Base-by-base conservation (phyloP, 2,329 filamentous ascomycete species). In the Exophiala sideris region DNA sequence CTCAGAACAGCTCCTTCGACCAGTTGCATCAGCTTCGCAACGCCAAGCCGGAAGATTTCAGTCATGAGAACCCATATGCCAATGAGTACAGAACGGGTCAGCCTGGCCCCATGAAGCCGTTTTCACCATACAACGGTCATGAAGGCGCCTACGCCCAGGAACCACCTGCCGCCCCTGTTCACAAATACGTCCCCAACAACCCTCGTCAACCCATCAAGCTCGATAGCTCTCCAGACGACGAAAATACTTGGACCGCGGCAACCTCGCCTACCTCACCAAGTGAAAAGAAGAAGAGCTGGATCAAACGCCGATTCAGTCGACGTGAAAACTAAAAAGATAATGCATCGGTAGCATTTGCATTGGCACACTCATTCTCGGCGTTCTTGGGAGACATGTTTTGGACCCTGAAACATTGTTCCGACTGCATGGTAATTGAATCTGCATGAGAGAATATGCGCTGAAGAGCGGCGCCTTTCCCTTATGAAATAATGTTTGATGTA, bases 1-100 rank as follows among this genome's bases (percentile, higher is more conserved):
- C 91, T 67, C 88, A 96, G 67, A 95, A 95, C 73, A 95, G 89
- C 73, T 95, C 90, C 1, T 83, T 95, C 63, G 89, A 96, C 67
- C 85, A 89, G 58, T 76, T 85, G 20, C 75, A 78, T 54, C 80
- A 84, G 48, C 53, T 56, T 32, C 54, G 76, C 34, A 80, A 10
- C 12, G 41, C 8, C 16, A 18, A 81, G 64, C 80, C 77, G 21
- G 79, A 84, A 45, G 54, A 58, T 3, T 59, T 56, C 40, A 20
- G 38, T 7, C 12, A 38, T 63, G 68, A 70, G 46, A 63, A 72
- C 59, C 58, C 70, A 36, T 70, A 71, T 65, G 73, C 38, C 41
- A 68, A 52, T 65, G 66, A 45, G 64, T 71, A 48, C 65, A 73
- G 53, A 61, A 65, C 50, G 41, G 53, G 49, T 24, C 54, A 57